Evolutionary conservation across 2,329 filamentous ascomycete genomes (phyloP).

Genomic region (Harringtonia lauricola): DNA sequence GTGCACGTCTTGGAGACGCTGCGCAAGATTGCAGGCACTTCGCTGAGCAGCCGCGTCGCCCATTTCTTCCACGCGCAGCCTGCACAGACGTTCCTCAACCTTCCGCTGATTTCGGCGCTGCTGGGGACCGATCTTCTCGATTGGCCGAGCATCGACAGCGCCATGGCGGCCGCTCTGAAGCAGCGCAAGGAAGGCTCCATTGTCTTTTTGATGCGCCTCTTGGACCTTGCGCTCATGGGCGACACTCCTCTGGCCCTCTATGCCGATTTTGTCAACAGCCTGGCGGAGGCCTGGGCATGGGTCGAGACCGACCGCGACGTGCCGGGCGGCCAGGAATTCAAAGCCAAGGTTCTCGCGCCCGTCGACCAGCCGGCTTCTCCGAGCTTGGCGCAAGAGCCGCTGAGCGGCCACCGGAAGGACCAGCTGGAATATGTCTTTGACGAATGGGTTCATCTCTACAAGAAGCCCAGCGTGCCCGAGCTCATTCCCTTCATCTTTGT

Average conservation of each 20-base stretch:
- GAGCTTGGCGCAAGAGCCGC: conserved; percentile 36
- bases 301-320: conserved; percentile 61
- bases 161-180: conserved; percentile 61
- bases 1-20: conserved; percentile 51
- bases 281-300: conserved; percentile 75
- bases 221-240: conserved; percentile 69
- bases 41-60: conserved; percentile 42
- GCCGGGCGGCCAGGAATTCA: conserved; percentile 56
- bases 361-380: conserved; percentile 27
- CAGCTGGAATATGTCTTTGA: conserved; percentile 93
- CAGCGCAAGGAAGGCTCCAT: conserved; percentile 62
- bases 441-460: conserved; percentile 80
- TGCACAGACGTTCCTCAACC: conserved; percentile 41
- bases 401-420: conserved; percentile 53
- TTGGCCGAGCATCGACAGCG: conserved; percentile 55
- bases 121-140: conserved; percentile 50
- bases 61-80: conserved; percentile 46
- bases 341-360: conserved; percentile 44
- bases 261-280: conserved; percentile 74
- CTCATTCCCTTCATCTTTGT: conserved; percentile 67
- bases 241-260: conserved; percentile 69
- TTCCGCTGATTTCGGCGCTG: conserved; percentile 46
- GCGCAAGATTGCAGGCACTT: conserved; percentile 45
- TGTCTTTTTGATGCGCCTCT: conserved; percentile 67
- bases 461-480: conserved; percentile 64